Evolutionary conservation across 2,329 filamentous ascomycete genomes (phyloP).

Genomic region (Fusarium citri): DNA sequence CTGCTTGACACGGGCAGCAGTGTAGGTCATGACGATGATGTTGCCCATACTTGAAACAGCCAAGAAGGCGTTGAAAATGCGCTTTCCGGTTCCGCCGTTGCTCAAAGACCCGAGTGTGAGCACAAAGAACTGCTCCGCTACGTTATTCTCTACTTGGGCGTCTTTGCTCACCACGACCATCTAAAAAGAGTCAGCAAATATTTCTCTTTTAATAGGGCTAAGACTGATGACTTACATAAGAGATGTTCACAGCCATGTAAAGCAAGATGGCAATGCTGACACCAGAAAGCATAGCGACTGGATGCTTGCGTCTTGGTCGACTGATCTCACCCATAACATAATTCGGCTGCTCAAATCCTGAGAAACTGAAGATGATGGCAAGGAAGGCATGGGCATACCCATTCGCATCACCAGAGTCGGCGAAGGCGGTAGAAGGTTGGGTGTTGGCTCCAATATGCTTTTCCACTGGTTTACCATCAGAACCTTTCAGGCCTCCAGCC

Average conservation of each 20-base stretch:
- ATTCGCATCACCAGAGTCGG: slow-evolving; percentile 42
- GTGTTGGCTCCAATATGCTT: slow-evolving; percentile 48
- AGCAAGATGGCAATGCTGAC: slow-evolving; percentile 49
- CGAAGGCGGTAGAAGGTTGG: slow-evolving; percentile 41
- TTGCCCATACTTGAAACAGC: slow-evolving; percentile 67
- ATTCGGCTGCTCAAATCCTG: slow-evolving; percentile 55
- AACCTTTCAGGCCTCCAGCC: slow-evolving; percentile 41
- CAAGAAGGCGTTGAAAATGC: slow-evolving; percentile 61
- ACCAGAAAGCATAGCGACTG: slow-evolving; percentile 47
- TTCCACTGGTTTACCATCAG: slow-evolving; percentile 17
- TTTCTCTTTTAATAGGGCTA: not conserved
- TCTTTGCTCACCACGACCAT: slow-evolving; percentile 51
- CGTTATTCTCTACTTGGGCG: slow-evolving; percentile 18
- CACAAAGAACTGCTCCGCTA: slow-evolving; percentile 53
- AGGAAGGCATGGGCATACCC: slow-evolving; percentile 56
- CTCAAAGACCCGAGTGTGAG: slow-evolving; percentile 48
- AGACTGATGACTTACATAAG: slow-evolving; percentile 46
- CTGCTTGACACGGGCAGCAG: slow-evolving; percentile 66
- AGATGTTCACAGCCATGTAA: slow-evolving; percentile 54
- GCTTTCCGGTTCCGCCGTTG: slow-evolving; percentile 43
- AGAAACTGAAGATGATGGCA: slow-evolving; percentile 56
- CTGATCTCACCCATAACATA: slow-evolving; percentile 53
- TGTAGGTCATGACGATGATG: slow-evolving; percentile 68
- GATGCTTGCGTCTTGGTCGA: slow-evolving; percentile 49
- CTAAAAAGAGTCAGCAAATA: slow-evolving; percentile 39